Evolutionary conservation across 2,329 filamentous ascomycete species (phyloP), one percentile per base, ranked within the genome.

Genomic region (Penicillium oxalicum): DNA sequence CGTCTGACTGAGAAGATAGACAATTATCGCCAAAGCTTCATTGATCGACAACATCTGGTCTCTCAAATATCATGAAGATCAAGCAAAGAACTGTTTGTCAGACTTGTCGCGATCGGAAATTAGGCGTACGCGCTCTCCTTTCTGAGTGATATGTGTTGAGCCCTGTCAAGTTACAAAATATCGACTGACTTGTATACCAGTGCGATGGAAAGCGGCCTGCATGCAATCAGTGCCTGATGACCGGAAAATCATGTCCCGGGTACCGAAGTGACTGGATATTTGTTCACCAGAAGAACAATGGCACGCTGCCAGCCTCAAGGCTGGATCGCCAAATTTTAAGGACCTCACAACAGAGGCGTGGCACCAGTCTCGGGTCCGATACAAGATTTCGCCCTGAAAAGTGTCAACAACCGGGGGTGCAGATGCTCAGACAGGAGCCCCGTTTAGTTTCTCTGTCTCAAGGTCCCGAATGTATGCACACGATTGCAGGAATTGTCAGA

Each of bases 221-320:
- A 26, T 64, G 62, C 44, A 54, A 49, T 24, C 62, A 64, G 43
- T 63, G 61, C 44, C 24, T 49, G 12, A 40, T 56, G 13, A 59
- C 54, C 5, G 53, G 59, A 13, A 52, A 54, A 29, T 28, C 49
- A 9, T 65, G 62, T 38, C 52, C 47, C 9, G 62, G 62, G 9
- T 65, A 64, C 36, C 46, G 47, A 29, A 45, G 45, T 0, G 48
- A 52, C 8, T 56, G 53, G 54, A 53, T 49, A 11, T 63, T 63
- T 47, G 49, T 63, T 13, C 2, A 1, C 35, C 35, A 24, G 2
- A 37, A 37, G 7, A 9, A 32, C 7, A 32, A 32, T 5, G 4
- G 4, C 27, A 32, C 18, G 18, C 18, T 2, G 18, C 18, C 18
- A 18, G 18, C 18, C 18, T 2, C 18, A 2, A 18, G 18, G 18